phyloP scores from a whole-genome alignment of 1,284 basidiomycete species.

The Malassezia psittaci region DNA sequence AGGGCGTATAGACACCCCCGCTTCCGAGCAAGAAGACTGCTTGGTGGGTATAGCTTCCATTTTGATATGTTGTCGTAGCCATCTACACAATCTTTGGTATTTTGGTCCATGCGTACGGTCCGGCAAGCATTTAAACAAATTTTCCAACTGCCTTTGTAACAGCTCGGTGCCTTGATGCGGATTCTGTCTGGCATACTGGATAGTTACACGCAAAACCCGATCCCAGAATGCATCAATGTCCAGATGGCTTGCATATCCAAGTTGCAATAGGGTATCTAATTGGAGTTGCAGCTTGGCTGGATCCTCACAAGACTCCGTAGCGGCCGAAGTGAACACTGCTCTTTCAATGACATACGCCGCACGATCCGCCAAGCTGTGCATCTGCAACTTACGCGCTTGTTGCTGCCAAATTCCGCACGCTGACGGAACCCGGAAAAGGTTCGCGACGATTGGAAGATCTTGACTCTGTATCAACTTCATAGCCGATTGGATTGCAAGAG shows the following conservation, averaged over 20 bases:
- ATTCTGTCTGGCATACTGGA: too few relatives aligned
- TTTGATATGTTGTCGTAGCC: too few relatives aligned
- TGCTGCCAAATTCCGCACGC: slow-evolving; percentile 13
- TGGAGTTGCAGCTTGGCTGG: slow-evolving; percentile 14
- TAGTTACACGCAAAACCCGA: not conserved
- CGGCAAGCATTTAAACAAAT: too few relatives aligned
- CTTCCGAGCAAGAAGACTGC: too few relatives aligned
- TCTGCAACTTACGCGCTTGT: slow-evolving; percentile 12
- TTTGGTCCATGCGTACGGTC: too few relatives aligned
- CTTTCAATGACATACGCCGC: slow-evolving; percentile 25
- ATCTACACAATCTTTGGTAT: too few relatives aligned
- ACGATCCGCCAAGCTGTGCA: slow-evolving; percentile 19
- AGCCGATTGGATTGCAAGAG: slow-evolving; percentile 13
- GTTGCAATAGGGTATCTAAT: slow-evolving; percentile 20
- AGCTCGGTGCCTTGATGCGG: too few relatives aligned
- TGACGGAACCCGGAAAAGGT: not conserved
- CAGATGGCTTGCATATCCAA: slow-evolving; percentile 23
- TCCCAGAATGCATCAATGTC: slow-evolving; percentile 33
- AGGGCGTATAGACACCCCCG: too few relatives aligned
- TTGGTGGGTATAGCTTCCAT: too few relatives aligned
- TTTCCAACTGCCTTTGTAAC: too few relatives aligned
- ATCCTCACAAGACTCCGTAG: slow-evolving; percentile 16
- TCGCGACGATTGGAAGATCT: not conserved
- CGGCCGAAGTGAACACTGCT: slow-evolving; percentile 20
- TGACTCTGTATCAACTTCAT: not conserved